A percentile compares a stretch with the other conserved stretches of the same genome.
These are phyloP conservation scores for Nemania serpens DNA, from an alignment of 2,329 filamentous ascomycete genomes.

Conservation along the genomic window DNA sequence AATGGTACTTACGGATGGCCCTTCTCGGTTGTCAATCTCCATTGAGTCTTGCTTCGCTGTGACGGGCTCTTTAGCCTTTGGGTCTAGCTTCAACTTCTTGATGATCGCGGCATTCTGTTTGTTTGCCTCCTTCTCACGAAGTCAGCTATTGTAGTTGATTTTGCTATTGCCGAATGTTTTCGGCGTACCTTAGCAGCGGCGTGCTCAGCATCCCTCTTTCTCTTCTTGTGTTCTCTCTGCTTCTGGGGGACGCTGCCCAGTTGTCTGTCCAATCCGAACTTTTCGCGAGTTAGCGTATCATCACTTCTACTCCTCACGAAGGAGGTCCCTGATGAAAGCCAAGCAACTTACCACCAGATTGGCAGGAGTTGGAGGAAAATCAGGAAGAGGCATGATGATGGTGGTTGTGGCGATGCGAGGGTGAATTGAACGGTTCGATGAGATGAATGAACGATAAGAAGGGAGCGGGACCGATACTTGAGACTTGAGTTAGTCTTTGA, in stretches of 20 bases:
- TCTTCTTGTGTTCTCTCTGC: background rate
- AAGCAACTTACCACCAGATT: background rate
- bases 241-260: background rate
- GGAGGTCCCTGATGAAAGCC: background rate
- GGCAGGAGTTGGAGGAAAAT: background rate
- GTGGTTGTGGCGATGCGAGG: background rate
- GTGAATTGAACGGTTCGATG: background rate
- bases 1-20: too few relatives aligned
- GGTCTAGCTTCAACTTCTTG: background rate
- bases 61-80: background rate
- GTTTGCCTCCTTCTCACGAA: background rate
- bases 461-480: background rate
- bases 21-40: too few relatives aligned
- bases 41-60: too few relatives aligned
- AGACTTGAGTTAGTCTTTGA: too few relatives aligned
- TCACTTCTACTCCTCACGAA: background rate
- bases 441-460: background rate
- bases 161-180: background rate
- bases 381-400: background rate
- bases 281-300: background rate
- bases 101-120: background rate
- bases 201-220: background rate
- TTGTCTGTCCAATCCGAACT: background rate
- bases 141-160: background rate
- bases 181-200: background rate